These are phyloP conservation scores for Talaromyces trachyspermus DNA, from an alignment of 495 filamentous ascomycete genomes.

Conservation along the genomic window DNA sequence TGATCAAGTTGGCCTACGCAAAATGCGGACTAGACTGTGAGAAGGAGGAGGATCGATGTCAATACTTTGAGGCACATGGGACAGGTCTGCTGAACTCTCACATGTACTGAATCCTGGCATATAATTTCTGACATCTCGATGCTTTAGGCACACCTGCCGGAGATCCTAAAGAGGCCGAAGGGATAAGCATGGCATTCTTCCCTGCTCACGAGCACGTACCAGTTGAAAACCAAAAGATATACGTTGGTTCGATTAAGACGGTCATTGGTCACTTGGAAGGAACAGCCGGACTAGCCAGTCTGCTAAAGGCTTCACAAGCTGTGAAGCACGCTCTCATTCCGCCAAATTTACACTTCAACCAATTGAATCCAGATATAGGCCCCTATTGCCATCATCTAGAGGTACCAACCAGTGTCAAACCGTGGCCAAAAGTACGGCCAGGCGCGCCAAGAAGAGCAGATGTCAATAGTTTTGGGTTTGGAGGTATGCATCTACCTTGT, in stretches of 20 bases:
- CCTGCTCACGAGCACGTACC: neutral
- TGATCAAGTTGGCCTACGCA: constrained; percentile 28
- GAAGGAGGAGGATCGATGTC: constrained; percentile 16
- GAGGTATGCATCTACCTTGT: neutral
- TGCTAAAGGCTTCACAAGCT: constrained; percentile 27
- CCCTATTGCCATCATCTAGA: constrained; percentile 9
- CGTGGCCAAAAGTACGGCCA: constrained; percentile 15
- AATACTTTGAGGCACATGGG: constrained; percentile 36
- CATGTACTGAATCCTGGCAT: neutral
- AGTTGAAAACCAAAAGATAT: constrained; percentile 15
- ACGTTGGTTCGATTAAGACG: constrained; percentile 46
- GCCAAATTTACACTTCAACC: constrained; percentile 50
- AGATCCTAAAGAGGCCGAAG: constrained; percentile 34
- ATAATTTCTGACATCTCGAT: neutral
- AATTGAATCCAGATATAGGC: constrained; percentile 36
- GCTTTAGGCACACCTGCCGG: constrained; percentile 28
- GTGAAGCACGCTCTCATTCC: constrained; percentile 46
- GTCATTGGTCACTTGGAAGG: constrained; percentile 49
- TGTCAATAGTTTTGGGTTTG: constrained; percentile 26
- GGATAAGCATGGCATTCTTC: constrained; percentile 24
- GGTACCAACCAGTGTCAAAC: constrained; percentile 1
- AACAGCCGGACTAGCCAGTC: constrained; percentile 49
- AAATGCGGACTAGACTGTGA: constrained; percentile 27
- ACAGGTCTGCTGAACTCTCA: constrained; percentile 16
- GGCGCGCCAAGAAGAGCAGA: constrained; percentile 11